These are phyloP conservation scores for Skeletonema grethae DNA, from an alignment of 108 stramenopile species.

Conservation along the genomic window DNA sequence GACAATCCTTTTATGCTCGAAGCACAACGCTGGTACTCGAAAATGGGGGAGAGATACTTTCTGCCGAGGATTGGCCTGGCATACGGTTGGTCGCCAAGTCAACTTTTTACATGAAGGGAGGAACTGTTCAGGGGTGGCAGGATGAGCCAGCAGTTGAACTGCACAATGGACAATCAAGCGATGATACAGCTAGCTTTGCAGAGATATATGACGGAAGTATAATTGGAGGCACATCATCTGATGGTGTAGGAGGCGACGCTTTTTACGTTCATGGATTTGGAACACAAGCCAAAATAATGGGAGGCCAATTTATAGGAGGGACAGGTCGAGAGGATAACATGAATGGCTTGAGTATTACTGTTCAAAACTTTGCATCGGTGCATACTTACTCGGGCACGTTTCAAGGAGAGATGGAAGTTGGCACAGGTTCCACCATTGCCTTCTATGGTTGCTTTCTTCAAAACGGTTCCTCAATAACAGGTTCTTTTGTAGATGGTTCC, in stretches of 20 bases:
- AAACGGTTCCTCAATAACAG: neutral
- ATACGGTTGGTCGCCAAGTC: neutral
- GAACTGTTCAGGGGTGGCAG: neutral
- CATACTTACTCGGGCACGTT: conserved; percentile 9
- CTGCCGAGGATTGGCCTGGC: neutral
- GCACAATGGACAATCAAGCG: conserved; percentile 17
- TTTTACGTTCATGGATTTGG: conserved; percentile 18
- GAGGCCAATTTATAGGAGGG: conserved; percentile 6
- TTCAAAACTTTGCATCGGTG: conserved; percentile 13
- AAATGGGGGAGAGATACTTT: neutral
- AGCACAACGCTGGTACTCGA: neutral
- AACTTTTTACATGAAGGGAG: neutral
- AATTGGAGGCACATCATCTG: neutral
- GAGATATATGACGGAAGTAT: conserved; percentile 4
- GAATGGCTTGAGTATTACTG: conserved; percentile 4
- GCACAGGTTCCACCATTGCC: neutral
- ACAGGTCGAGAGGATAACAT: neutral
- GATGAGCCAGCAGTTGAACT: conserved; percentile 1
- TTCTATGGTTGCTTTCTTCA: conserved; percentile 16
- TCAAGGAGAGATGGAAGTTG: conserved; percentile 8
- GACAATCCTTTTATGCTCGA: neutral
- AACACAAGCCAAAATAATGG: conserved; percentile 5
- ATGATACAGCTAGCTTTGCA: conserved; percentile 5
- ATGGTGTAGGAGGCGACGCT: conserved; percentile 10
- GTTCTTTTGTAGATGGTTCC: conserved; percentile 4